These are phyloP conservation scores for Globisporangium carolinianum DNA, from an alignment of 352 stramenopile species.

Conservation along the genomic window DNA sequence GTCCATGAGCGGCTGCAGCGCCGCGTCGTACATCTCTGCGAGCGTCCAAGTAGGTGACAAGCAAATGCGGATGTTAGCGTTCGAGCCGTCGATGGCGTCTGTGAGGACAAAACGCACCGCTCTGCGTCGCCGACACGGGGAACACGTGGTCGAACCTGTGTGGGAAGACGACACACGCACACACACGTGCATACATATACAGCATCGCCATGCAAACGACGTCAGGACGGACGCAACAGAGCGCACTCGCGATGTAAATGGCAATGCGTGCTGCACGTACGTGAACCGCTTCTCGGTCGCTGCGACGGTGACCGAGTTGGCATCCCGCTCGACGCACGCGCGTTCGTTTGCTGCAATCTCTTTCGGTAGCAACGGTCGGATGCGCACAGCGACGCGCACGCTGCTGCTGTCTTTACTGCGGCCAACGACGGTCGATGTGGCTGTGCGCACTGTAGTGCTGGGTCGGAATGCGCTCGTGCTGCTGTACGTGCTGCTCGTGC, in stretches of 20 bases:
- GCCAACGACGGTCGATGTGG: not conserved
- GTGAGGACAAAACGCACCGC: slow-evolving; percentile 15
- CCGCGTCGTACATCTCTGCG: slow-evolving; percentile 61
- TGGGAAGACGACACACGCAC: too few species aligned
- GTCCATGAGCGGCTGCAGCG: slow-evolving; percentile 68
- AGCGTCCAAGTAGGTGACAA: not conserved
- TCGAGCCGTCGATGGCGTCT: too few species aligned
- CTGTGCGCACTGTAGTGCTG: not conserved
- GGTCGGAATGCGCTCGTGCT: not conserved
- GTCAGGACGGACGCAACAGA: too few species aligned
- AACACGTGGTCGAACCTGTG: slow-evolving; percentile 83
- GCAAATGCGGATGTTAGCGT: too few species aligned
- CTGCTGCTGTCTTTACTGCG: slow-evolving; percentile 45
- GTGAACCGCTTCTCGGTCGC: slow-evolving; percentile 52
- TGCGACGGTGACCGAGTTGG: slow-evolving; percentile 29
- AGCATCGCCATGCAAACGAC: not conserved
- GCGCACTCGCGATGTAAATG: too few species aligned
- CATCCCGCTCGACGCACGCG: slow-evolving; percentile 34
- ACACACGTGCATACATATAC: too few species aligned
- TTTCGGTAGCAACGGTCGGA: slow-evolving; percentile 72
- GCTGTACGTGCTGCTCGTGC: not conserved
- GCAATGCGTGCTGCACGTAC: slow-evolving; percentile 21
- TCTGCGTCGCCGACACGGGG: slow-evolving; percentile 39
- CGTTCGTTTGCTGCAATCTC: slow-evolving; percentile 49
- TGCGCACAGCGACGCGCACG: slow-evolving; percentile 69